Percentiles rank a stretch among this genome's conserved stretches.
Evolutionary conservation across 1,284 basidiomycete species (phyloP).

Genomic region (Cutaneotrichosporon cavernicola): DNA sequence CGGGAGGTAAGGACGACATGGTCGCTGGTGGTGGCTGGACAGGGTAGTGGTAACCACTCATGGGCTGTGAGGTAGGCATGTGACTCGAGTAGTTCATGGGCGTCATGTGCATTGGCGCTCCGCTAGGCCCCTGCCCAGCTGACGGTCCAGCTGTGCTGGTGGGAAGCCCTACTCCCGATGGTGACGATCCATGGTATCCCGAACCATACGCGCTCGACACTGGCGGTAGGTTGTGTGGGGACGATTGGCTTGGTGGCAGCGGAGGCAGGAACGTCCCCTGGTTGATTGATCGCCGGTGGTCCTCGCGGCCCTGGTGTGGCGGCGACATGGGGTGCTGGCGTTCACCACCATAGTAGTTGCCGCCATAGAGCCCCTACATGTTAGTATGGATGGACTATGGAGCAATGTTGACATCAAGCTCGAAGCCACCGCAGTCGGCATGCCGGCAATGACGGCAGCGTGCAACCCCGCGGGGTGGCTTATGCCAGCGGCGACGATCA

Average conservation of each 20-base stretch:
- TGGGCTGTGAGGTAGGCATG: slow-evolving; percentile 18
- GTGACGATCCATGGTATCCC: slow-evolving; percentile 20
- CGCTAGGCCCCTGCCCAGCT: slow-evolving; percentile 1
- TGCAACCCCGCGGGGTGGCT: slow-evolving; percentile 13
- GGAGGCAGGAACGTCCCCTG: slow-evolving; percentile 29
- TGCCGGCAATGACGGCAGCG: slow-evolving; percentile 9
- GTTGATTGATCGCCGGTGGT: slow-evolving; percentile 27
- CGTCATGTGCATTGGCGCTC: slow-evolving; percentile 20
- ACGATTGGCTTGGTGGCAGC: slow-evolving; percentile 19
- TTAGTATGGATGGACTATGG: neutral
- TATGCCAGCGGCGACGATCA: neutral
- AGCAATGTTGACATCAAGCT: neutral
- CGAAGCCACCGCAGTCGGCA: neutral
- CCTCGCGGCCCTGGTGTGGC: slow-evolving; percentile 21
- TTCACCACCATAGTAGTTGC: slow-evolving; percentile 29
- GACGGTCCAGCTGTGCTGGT: slow-evolving; percentile 8
- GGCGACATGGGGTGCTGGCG: slow-evolving; percentile 24
- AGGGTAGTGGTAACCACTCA: slow-evolving; percentile 24
- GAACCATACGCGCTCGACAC: slow-evolving; percentile 23
- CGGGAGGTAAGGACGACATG: slow-evolving; percentile 22
- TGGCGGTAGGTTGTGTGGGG: slow-evolving; percentile 24
- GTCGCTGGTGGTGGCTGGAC: slow-evolving; percentile 21
- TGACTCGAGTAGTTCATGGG: slow-evolving; percentile 29
- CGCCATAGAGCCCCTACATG: slow-evolving; percentile 30
- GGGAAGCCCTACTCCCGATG: slow-evolving; percentile 10